Evolutionary conservation across 257 asterid species (phyloP), one percentile per base, ranked within the genome.

Genomic region (Primulina huaijiensis): DNA sequence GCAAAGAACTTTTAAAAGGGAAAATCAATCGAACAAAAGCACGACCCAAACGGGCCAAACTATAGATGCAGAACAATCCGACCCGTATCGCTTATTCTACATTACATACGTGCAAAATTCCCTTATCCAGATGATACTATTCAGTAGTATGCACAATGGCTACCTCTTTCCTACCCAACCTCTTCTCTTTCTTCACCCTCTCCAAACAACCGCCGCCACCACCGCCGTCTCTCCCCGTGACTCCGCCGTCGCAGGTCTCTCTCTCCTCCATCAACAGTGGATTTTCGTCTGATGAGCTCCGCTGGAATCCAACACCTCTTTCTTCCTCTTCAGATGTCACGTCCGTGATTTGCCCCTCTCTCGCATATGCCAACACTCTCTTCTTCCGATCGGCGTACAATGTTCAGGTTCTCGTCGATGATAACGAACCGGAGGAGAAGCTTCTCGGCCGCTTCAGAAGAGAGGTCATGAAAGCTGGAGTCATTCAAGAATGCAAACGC

Each of bases 391-490:
- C 97, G 4, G 87, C 85, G 0, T 90, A 90, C 81, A 93, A 93
- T 55, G 95, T 89, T 23, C 88, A 88, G 81, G 88, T 93, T 38
- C 76, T 88, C 35, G 98, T 90, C 10, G 98, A 88, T 67, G 97
- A 88, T 1, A 74, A 87, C 67, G 97, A 93, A 64, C 92, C 87
- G 12, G 98, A 93, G 81, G 98, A 90, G 85, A 86, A 69, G 86
- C 89, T 93, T 57, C 74, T 93, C 21, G 82, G 84, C 7, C 89
- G 98, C 72, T 93, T 93, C 84, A 86, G 89, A 65, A 81, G 96
- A 37, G 99, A 93, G 83, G 97, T 93, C 6, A 86, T 88, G 93
- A 83, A 84, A 60, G 92, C 95, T 64, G 98, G 98, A 19, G 84
- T 93, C 65, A 87, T 93, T 30, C 96, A 93, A 77, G 99, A 93